Base-by-base conservation (phyloP, 805 yeast species). In the Candida fluviatilis region DNA sequence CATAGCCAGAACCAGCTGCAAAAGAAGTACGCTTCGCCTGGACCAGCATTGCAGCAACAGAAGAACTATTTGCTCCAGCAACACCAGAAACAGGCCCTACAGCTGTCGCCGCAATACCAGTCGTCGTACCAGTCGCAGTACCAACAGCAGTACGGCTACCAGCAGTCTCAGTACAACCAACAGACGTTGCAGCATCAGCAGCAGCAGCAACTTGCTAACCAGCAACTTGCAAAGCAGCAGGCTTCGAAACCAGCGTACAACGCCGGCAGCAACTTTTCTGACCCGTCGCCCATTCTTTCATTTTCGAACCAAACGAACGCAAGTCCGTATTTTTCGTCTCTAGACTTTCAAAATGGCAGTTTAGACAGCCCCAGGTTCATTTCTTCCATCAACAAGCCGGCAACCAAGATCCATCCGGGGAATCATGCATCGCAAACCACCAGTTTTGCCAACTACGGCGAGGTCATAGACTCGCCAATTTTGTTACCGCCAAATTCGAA, bases 11-110 rank as follows among this genome's bases (percentile, higher is more conserved):
- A 37, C 24, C 34, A 31, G 5, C 16, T 6, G 6, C 55, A 49
- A 30, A 48, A 50, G 38, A 54, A 55, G 40, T 55, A 55, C 36
- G 51, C 60, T 1, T 45, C 51, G 34, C 57, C 62, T 13, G 55
- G 4, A 60, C 61, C 3, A 62, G 58, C 2, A 56, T 64, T n/a
- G 64, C 64, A 12, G 61, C 62, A 53, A 31, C 53, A 48, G 18
- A 51, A 46, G 18, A 51, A 46, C 30, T 41, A 41, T 25, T 46
- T 45, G 38, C 58, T 49, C 33, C 51, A 49, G 25, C 54, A 47
- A 34, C 40, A 40, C 4, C 42, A 37, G 18, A n/a, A 34, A 4
- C 39, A 30, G 15, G 7, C n/a, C 13, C 15, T 36, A 23, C 31
- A 27, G 11, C 46, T 34, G 4, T 40, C 36, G 4, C n/a, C n/a